These are phyloP conservation scores for Hymenoscyphus fructigenus DNA, from an alignment of 2,329 filamentous ascomycete species.

Conservation along the genomic window DNA sequence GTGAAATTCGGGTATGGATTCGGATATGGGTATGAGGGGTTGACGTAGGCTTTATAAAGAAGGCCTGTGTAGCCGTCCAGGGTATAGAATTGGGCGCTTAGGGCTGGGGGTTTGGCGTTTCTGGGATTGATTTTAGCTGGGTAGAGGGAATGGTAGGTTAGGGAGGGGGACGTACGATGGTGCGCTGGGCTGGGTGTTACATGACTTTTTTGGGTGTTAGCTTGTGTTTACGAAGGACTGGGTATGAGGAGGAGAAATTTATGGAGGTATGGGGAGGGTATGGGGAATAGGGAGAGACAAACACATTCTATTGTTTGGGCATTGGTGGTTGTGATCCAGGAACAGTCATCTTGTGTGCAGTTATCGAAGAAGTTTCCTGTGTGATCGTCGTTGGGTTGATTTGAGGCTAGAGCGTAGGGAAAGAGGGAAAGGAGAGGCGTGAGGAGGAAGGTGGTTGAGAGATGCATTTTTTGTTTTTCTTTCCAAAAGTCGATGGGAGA, in stretches of 20 bases:
- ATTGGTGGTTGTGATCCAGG: not conserved
- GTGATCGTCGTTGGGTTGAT: not conserved
- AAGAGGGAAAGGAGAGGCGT: not conserved
- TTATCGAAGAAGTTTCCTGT: not conserved
- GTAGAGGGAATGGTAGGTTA: not conserved
- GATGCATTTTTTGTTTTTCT: not conserved
- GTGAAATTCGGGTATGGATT: not conserved
- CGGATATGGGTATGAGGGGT: not conserved
- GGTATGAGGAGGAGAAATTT: not conserved
- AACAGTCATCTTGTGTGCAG: not conserved
- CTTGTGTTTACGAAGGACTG: not conserved
- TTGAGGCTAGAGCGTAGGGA: not conserved
- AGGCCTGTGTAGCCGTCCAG: not conserved
- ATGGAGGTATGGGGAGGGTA: no score
- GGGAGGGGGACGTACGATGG: not conserved
- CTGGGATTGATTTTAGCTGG: not conserved
- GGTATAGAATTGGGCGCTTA: conserved; percentile 1
- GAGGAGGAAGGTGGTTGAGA: not conserved
- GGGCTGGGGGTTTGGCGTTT: not conserved
- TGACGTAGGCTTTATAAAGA: not conserved
- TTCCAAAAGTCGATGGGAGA: not conserved
- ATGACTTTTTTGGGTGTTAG: not conserved
- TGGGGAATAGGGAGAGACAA: not conserved
- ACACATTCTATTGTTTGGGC: not conserved
- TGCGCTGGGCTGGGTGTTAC: not conserved